A percentile compares a stretch with the other conserved stretches of the same genome.
Conservation (phyloP, 2,329 filamentous ascomycete species). For the Xylariaceae sp. region DNA sequence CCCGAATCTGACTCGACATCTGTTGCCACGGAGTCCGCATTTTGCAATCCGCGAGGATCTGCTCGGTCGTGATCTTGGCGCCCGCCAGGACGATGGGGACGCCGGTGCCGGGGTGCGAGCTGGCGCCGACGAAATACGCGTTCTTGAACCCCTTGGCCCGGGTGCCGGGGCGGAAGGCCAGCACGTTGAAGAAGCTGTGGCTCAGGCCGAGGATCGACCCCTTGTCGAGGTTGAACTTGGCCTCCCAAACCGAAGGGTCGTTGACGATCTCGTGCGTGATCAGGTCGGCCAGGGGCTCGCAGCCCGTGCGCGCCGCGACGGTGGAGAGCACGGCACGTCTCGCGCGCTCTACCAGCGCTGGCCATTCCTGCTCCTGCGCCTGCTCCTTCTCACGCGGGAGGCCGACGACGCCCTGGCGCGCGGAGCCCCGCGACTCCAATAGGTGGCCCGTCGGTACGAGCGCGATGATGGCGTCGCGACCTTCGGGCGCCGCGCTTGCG, state of each 20-base stretch:
- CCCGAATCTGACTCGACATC: conserved; percentile 11
- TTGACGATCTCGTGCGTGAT: conserved; percentile 67
- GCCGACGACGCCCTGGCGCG: conserved; percentile 23
- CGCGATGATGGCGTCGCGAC: conserved; percentile 67
- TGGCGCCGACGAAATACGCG: conserved; percentile 74
- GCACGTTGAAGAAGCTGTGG: conserved; percentile 75
- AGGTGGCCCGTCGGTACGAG: conserved; percentile 75
- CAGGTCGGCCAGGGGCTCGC: conserved; percentile 46
- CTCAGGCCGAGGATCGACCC: conserved; percentile 73
- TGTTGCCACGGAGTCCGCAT: conserved; percentile 36
- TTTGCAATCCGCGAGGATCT: conserved; percentile 43
- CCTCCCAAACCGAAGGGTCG: conserved; percentile 66
- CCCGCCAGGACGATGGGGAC: conserved; percentile 75
- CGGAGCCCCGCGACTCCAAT: conserved; percentile 46
- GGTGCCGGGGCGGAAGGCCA: conserved; percentile 66
- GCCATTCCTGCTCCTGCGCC: conserved; percentile 64
- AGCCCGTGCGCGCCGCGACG: conserved; percentile 62
- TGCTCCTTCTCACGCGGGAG: conserved; percentile 15
- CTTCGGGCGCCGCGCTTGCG: conserved; percentile 65
- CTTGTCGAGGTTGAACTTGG: conserved; percentile 72
- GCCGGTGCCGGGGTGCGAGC: conserved; percentile 75
- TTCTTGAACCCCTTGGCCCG: conserved; percentile 51
- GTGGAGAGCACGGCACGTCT: conserved; percentile 63
- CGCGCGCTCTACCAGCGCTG: conserved; percentile 59
- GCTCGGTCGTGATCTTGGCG: conserved; percentile 59